A percentile compares a stretch with the other conserved stretches of the same genome.
These are phyloP conservation scores for Backusella psychrophila DNA, from an alignment of 192 early-diverging fungal species.

Conservation along the genomic window DNA sequence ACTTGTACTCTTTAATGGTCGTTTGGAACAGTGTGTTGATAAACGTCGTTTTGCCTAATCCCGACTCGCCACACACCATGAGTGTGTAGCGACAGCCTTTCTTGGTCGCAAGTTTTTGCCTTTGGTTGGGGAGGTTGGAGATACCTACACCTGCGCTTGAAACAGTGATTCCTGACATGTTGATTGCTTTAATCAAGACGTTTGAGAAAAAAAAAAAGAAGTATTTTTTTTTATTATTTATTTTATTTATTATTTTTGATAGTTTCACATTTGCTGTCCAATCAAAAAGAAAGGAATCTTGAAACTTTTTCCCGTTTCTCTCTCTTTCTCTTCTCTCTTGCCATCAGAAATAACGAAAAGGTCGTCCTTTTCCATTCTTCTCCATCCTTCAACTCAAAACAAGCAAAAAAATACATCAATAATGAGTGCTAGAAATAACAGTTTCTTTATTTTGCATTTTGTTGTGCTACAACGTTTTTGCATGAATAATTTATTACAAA, in stretches of 20 bases:
- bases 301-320: too few relatives aligned
- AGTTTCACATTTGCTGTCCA: too few relatives aligned
- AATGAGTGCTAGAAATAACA: too few relatives aligned
- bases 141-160: slow-evolving; percentile 64
- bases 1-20: slow-evolving; percentile 46
- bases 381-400: too few relatives aligned
- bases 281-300: too few relatives aligned
- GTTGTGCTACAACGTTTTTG: background rate
- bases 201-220: background rate
- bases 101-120: slow-evolving; percentile 87
- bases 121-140: slow-evolving; percentile 91
- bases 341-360: too few relatives aligned
- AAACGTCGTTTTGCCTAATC: slow-evolving; percentile 95
- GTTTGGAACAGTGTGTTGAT: slow-evolving; percentile 97
- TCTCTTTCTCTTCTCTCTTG: too few relatives aligned
- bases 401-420: too few relatives aligned
- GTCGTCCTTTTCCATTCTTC: too few relatives aligned
- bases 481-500: background rate
- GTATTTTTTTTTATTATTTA: background rate
- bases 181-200: background rate
- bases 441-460: too few relatives aligned
- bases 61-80: slow-evolving; percentile 96
- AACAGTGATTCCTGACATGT: slow-evolving; percentile 26
- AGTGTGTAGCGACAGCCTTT: slow-evolving; percentile 90
- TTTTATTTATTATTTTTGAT: background rate